Base-by-base conservation (phyloP, 2,329 filamentous ascomycete genomes). In the Aphanocladium album region DNA sequence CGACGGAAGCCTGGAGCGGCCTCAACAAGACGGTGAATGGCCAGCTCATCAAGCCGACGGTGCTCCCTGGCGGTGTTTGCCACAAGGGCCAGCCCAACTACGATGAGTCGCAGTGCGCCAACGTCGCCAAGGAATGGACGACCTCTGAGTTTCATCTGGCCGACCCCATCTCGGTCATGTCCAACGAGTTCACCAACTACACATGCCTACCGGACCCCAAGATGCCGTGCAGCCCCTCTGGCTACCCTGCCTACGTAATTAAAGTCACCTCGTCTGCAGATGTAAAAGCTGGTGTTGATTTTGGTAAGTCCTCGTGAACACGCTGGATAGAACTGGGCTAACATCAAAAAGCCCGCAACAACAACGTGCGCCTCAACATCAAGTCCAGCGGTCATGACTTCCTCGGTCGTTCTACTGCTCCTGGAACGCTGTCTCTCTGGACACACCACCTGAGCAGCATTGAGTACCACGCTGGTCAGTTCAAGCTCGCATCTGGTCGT, bases 341-440 rank as follows among this genome's bases (percentile, higher is more conserved):
- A 39, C 23, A 0, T 4, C 23, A 17, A 33, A 12, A 11, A 79
- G 76, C 77, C 1, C 72, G 75, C 1, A 70, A 74, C 33, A 68
- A 77, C 39, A 75, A 79, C 37, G 64, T 82, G 37, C 72, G 79
- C 9, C 69, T 80, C 17, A 64, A 73, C 2, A 66, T 80, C 33
- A 79, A 77, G 53, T 72, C 71, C 35, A 75, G 72, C 0, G 72
- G 77, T 19, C 74, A 80, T 23, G 77, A 81, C 54, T 77, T 75
- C 37, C 66, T 77, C 8, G 79, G 79, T 2, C 74, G 77, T 2
- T 80, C 76, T 7, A 72, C 73, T n/a, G 78, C 76, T 0, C 76
- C 77, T 0, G 81, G 83, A 1, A 78, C 81, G 0, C 70, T 86
- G 1, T 82, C 76, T 1, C 77, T 84, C 60, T 85, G 82, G 83